These are phyloP conservation scores for Plasmodium knowlesi DNA, from an alignment of 169 alveolate genomes.

Conservation along the genomic window DNA sequence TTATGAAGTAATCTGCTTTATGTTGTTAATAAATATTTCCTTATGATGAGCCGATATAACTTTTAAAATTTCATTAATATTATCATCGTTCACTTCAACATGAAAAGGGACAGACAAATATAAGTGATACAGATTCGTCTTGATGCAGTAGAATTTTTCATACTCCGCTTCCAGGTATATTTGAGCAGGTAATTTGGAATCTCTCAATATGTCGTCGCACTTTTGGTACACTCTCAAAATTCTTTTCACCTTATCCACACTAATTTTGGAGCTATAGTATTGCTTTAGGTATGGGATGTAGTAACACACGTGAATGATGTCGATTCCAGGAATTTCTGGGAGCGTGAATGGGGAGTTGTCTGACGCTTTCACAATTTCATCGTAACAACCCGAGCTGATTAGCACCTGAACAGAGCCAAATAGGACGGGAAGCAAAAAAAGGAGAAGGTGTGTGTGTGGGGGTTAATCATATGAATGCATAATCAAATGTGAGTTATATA, in stretches of 20 bases:
- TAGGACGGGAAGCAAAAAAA: background rate
- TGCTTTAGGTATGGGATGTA: slow-evolving; percentile 71
- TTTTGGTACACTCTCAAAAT: slow-evolving; percentile 64
- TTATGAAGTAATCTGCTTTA: slow-evolving; percentile 46
- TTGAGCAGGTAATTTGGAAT: slow-evolving; percentile 67
- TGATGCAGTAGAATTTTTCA: slow-evolving; percentile 56
- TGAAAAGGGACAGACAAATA: slow-evolving; percentile 69
- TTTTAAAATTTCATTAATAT: slow-evolving; percentile 66
- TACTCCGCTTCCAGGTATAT: slow-evolving; percentile 62
- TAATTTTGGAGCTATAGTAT: slow-evolving; percentile 60
- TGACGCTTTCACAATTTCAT: slow-evolving; percentile 75
- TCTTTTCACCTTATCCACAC: slow-evolving; percentile 31
- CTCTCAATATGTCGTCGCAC: slow-evolving; percentile 68
- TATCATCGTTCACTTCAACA: slow-evolving; percentile 64
- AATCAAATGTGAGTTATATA: background rate
- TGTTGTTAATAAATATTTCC: slow-evolving; percentile 72
- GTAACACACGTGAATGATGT: slow-evolving; percentile 65
- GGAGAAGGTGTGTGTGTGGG: too few relatives aligned
- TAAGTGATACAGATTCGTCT: slow-evolving; percentile 61
- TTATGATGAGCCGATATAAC: slow-evolving; percentile 61
- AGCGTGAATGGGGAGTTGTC: slow-evolving; percentile 73
- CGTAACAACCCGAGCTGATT: slow-evolving; percentile 77
- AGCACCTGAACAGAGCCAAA: slow-evolving; percentile 50
- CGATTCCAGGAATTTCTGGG: slow-evolving; percentile 54
- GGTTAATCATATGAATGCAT: background rate